These are phyloP conservation scores for Geotrichum aggregatum DNA, from an alignment of 1,139 yeast species.

Conservation along the genomic window DNA sequence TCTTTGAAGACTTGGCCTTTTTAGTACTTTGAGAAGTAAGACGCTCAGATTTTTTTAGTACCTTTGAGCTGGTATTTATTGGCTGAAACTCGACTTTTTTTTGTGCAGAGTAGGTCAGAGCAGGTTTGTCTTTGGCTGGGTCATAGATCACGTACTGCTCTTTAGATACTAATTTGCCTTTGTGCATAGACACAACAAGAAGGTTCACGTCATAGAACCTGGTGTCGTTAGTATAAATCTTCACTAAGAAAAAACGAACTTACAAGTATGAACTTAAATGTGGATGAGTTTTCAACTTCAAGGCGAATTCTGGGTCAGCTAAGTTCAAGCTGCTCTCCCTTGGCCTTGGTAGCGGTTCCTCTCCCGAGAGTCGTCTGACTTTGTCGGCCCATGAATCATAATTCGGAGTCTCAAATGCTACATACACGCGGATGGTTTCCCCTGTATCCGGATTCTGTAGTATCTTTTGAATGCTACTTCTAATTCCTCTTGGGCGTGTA, in stretches of 20 bases:
- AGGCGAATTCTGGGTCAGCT: constrained; percentile 1
- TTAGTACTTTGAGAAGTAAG: background rate
- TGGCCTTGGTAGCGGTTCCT: constrained; percentile 6
- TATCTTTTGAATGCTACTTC: constrained; percentile 32
- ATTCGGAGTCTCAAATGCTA: background rate
- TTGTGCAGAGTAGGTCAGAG: background rate
- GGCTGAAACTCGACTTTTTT: background rate
- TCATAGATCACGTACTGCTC: constrained; percentile 2
- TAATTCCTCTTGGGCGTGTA: too few species aligned
- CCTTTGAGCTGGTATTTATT: background rate
- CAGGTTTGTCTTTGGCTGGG: background rate
- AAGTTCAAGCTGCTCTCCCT: constrained; percentile 8
- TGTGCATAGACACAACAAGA: background rate
- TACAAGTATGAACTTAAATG: constrained; percentile 1
- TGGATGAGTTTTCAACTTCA: background rate
- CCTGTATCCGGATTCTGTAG: constrained; percentile 83
- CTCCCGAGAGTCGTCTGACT: constrained; percentile 3
- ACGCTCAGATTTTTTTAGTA: background rate
- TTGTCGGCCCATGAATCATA: background rate
- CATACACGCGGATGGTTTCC: constrained; percentile 9
- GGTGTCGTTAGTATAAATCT: background rate
- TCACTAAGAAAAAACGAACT: background rate
- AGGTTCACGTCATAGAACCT: constrained; percentile 13
- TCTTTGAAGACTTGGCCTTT: background rate
- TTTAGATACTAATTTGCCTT: constrained; percentile 3